Conservation (phyloP, 1,284 basidiomycete genomes). For the Cystobasidiaceae sp. region DNA sequence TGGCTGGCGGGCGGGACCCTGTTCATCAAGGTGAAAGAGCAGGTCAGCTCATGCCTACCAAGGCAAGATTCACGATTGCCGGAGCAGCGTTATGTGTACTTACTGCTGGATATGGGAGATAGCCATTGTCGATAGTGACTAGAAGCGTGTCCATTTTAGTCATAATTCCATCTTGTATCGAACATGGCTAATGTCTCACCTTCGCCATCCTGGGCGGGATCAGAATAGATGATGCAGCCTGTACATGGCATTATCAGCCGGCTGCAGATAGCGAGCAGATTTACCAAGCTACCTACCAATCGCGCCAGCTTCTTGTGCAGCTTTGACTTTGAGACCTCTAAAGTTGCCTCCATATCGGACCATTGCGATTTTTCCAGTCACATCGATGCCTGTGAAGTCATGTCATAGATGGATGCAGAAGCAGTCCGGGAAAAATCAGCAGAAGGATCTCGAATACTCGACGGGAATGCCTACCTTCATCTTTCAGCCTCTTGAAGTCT, state of each 20-base stretch:
- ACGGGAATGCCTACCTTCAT: conserved; percentile 46
- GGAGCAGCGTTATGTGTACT: conserved; percentile 67
- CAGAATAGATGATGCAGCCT: conserved; percentile 67
- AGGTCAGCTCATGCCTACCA: not conserved
- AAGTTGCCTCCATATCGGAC: conserved; percentile 73
- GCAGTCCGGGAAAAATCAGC: conserved; percentile 41
- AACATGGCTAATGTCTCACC: conserved; percentile 50
- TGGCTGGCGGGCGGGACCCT: conserved; percentile 28
- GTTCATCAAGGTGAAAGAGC: not conserved
- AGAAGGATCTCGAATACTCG: not conserved
- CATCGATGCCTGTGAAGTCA: conserved; percentile 53
- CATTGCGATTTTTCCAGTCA: conserved; percentile 76
- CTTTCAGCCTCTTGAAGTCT: conserved; percentile 64
- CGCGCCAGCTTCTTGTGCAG: conserved; percentile 75
- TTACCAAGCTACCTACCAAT: conserved; percentile 52
- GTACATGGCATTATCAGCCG: not conserved
- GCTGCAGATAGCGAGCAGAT: not conserved
- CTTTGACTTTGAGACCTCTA: conserved; percentile 78
- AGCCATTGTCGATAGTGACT: conserved; percentile 39
- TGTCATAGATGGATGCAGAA: conserved; percentile 48
- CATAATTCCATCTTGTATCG: too few relatives aligned
- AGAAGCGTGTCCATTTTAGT: not conserved
- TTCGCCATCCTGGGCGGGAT: conserved; percentile 80
- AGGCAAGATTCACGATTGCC: conserved; percentile 44
- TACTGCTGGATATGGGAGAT: conserved; percentile 57